Base-by-base conservation (phyloP, 106 monocot species). In the Cymbidium sinense region DNA sequence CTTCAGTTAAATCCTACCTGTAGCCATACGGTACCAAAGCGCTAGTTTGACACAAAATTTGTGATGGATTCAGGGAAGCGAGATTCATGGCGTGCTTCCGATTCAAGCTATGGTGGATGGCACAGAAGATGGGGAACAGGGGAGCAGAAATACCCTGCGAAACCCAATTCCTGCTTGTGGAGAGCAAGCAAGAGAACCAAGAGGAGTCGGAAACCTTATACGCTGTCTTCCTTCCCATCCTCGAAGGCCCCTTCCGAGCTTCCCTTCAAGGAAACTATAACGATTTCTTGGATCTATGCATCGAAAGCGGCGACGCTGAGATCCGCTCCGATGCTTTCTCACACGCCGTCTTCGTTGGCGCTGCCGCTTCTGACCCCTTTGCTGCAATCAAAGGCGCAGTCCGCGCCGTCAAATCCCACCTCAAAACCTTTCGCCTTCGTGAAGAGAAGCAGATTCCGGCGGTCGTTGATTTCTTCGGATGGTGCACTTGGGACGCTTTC, bases 401-500 rank as follows among this genome's bases (percentile, higher is more conserved):
- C 69, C 50, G 71, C 19, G 84, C 89, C 80, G 96, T 85, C 69
- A 91, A 88, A 71, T 61, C 75, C 13, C 88, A 88, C 17, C 86
- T 91, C 64, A 86, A 80, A 79, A 86, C 96, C 33, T 96, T 93
- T 84, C 89, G 83, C 50, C 83, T 80, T 58, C 76, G 91, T 29
- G 0, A 67, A 4, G 93, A 91, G 86, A 96, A 96, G 88, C 83
- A 54, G 28, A 76, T 89, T 25, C 96, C 96, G 2, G 84, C 89
- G 69, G 87, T 93, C 29, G 83, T 91, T 0, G 93, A 96, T 80
- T 85, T 83, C 83, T 96, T 93, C 76, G 96, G 96, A 13, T 96
- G 96, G 96, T 96, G 96, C 82, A 93, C 96, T 0, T 96, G 93
- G 96, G 96, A 96, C 75, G 96, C 96, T 0, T 96, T 96, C 85